Evolutionary conservation across 176 grass and related monocot species (phyloP).

Genomic region (Dactylis glomerata): DNA sequence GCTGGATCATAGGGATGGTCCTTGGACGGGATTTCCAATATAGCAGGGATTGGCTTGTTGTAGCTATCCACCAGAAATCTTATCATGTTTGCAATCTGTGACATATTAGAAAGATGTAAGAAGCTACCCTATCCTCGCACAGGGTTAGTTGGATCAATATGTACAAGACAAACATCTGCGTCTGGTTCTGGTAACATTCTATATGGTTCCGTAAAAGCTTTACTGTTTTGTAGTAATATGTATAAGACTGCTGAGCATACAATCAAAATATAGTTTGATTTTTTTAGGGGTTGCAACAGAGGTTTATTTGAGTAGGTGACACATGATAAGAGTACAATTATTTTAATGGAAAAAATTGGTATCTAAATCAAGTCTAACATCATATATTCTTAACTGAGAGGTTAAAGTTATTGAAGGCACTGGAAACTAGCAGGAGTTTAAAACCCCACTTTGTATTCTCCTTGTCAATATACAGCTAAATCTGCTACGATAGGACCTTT

Average conservation of each 20-base stretch:
- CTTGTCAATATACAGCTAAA: not conserved
- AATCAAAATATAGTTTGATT: not conserved
- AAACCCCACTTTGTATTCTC: not conserved
- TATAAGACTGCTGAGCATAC: not conserved
- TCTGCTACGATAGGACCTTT: not conserved
- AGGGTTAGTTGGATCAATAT: not conserved
- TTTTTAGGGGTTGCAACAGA: not conserved
- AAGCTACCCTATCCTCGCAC: not conserved
- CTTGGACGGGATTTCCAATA: constrained; percentile 93
- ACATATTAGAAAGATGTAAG: constrained; percentile 4
- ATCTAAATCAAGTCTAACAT: not conserved
- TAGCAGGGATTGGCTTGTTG: constrained; percentile 81
- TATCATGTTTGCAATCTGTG: constrained; percentile 83
- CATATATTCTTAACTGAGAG: not conserved
- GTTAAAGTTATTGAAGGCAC: not conserved
- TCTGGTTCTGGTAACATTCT: not conserved
- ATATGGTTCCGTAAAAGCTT: not conserved
- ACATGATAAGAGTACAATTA: not conserved
- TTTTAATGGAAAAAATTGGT: not conserved
- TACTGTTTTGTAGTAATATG: not conserved
- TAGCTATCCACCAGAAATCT: constrained; percentile 81
- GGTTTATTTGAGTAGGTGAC: not conserved
- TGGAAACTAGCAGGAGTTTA: not conserved
- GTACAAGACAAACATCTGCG: not conserved
- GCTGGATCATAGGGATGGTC: constrained; percentile 88